Percentiles rank a stretch among this genome's conserved stretches.
Evolutionary conservation across 2,329 filamentous ascomycete species (phyloP).

Genomic region (Colletotrichum filicis): DNA sequence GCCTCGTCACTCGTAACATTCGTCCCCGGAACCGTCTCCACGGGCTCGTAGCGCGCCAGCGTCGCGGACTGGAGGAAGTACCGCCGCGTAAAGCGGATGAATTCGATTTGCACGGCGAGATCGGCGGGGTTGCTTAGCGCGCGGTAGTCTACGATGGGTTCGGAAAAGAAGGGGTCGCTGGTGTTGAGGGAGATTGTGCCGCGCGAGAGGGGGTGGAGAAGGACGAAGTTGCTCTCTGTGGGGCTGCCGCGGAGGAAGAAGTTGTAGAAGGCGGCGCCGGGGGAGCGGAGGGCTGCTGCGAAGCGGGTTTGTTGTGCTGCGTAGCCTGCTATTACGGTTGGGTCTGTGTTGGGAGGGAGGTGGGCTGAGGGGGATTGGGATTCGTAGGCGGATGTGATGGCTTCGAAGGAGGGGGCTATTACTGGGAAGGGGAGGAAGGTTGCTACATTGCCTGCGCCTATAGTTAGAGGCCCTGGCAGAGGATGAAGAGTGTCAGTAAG

Average conservation of each 20-base stretch:
- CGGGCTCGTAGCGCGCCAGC: conserved; percentile 41
- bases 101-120: conserved; percentile 40
- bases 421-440: conserved; percentile 37
- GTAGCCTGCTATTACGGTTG: conserved; percentile 40
- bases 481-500: too few relatives aligned
- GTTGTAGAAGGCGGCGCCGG: neutral
- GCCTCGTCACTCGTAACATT: conserved; percentile 29
- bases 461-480: conserved; percentile 34
- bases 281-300: conserved; percentile 32
- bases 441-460: conserved; percentile 35
- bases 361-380: conserved; percentile 35
- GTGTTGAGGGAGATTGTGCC: conserved; percentile 45
- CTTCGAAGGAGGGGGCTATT: conserved; percentile 35
- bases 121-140: conserved; percentile 43
- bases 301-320: conserved; percentile 51
- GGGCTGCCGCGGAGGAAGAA: too few relatives aligned
- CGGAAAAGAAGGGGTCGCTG: conserved; percentile 41
- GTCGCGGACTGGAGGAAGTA: conserved; percentile 48
- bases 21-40: conserved; percentile 40
- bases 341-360: conserved; percentile 35
- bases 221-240: conserved; percentile 20
- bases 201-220: conserved; percentile 37
- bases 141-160: conserved; percentile 43
- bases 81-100: conserved; percentile 41
- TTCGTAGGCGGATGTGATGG: conserved; percentile 36